phyloP scores from a whole-genome alignment of 1,284 basidiomycete species.

The Ustilago xerochloae region DNA sequence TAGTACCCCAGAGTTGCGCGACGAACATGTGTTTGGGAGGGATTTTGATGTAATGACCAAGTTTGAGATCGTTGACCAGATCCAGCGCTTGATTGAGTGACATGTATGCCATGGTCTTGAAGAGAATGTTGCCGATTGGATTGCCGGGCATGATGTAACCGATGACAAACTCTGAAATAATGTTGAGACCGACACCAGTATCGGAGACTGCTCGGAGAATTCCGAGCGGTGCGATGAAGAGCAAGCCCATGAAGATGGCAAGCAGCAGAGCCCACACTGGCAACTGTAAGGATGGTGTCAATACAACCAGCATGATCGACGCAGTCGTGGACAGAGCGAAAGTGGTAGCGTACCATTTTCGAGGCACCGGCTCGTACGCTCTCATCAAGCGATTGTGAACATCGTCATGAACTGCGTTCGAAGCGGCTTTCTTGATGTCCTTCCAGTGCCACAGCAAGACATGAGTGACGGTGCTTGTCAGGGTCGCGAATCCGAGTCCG shows the following conservation, averaged over 20 bases:
- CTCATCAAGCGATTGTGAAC: conserved; percentile 67
- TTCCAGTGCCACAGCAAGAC: conserved; percentile 72
- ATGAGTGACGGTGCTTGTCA: conserved; percentile 71
- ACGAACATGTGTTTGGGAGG: conserved; percentile 71
- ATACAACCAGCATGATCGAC: conserved; percentile 70
- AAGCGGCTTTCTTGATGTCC: conserved; percentile 70
- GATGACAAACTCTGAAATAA: conserved; percentile 70
- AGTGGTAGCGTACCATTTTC: conserved; percentile 64
- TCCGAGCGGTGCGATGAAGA: conserved; percentile 69
- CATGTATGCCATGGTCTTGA: conserved; percentile 70
- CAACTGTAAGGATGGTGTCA: conserved; percentile 70
- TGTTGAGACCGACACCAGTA: conserved; percentile 70
- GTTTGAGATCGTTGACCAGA: conserved; percentile 71
- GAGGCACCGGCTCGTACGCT: conserved; percentile 63
- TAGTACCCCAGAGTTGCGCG: conserved; percentile 71
- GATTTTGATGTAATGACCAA: conserved; percentile 68
- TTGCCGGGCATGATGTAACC: conserved; percentile 72
- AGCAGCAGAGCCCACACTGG: conserved; percentile 71
- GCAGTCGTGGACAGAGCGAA: conserved; percentile 60
- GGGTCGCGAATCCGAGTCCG: conserved; percentile 70
- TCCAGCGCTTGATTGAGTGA: conserved; percentile 67
- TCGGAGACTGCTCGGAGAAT: conserved; percentile 72
- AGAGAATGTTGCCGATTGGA: conserved; percentile 70
- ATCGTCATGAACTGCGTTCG: conserved; percentile 65
- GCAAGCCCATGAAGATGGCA: conserved; percentile 70